Evolutionary conservation across 2,329 filamentous ascomycete species (phyloP).

Genomic region (Aureobasidium sp.): DNA sequence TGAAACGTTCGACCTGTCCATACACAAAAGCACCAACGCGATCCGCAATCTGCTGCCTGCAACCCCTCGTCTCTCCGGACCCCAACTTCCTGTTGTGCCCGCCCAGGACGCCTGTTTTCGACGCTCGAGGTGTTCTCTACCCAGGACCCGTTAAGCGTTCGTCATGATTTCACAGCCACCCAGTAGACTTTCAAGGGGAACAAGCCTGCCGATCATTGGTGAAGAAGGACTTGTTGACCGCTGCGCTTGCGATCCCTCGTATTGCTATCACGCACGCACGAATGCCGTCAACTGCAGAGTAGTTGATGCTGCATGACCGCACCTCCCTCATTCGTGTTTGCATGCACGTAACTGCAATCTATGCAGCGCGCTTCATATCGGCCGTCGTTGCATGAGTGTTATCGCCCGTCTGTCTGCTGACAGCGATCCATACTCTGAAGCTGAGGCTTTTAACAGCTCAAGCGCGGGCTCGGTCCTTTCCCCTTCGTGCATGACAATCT

Average conservation of each 20-base stretch:
- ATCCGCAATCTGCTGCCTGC: background rate
- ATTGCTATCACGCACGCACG: background rate
- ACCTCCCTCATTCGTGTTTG: background rate
- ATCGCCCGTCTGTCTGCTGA: constrained; percentile 1
- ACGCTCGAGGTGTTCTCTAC: background rate
- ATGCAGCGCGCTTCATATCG: constrained; percentile 4
- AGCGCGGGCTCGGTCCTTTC: background rate
- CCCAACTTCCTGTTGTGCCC: background rate
- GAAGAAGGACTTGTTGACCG: background rate
- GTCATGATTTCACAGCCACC: background rate
- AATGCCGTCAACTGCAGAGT: background rate
- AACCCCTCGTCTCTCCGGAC: background rate
- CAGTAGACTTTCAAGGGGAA: background rate
- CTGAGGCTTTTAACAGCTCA: constrained; percentile 4
- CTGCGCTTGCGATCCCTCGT: background rate
- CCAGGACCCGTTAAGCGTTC: background rate
- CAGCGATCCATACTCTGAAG: too few relatives aligned
- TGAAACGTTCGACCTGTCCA: background rate
- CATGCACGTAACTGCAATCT: background rate
- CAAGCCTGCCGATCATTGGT: background rate
- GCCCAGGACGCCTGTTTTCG: background rate
- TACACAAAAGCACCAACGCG: background rate
- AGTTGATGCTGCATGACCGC: constrained; percentile 1
- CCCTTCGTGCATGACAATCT: background rate
- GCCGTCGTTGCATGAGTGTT: background rate